Evolutionary conservation across 257 asterid genomes (phyloP).

Genomic region (Salvia rosmarinus): DNA sequence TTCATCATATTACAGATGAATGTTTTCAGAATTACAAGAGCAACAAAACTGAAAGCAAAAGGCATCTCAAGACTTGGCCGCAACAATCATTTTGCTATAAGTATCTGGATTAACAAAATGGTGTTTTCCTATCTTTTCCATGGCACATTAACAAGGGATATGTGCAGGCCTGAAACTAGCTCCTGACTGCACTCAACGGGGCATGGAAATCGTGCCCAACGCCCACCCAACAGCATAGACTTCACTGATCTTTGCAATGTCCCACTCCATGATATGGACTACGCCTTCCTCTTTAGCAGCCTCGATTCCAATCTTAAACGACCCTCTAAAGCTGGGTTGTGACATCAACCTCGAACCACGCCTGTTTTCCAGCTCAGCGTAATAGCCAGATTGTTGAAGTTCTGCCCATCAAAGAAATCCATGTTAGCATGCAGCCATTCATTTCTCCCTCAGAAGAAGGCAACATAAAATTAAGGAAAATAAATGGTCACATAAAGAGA

Average conservation of each 20-base stretch:
- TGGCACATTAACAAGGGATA: conserved; percentile 5
- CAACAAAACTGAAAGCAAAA: conserved; percentile 16
- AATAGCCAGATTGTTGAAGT: conserved; percentile 28
- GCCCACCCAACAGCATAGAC: conserved; percentile 64
- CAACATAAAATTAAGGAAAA: background rate
- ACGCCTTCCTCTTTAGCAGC: conserved; percentile 24
- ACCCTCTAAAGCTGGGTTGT: conserved; percentile 28
- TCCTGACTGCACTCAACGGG: conserved; percentile 17
- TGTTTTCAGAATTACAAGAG: conserved; percentile 20
- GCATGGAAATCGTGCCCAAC: background rate
- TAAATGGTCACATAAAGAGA: background rate
- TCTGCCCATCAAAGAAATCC: conserved; percentile 43
- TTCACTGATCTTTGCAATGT: conserved; percentile 37
- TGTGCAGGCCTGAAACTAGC: conserved; percentile 3
- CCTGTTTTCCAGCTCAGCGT: conserved; percentile 16
- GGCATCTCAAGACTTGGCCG: background rate
- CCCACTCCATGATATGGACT: conserved; percentile 35
- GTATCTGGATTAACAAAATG: background rate
- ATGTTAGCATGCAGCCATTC: conserved; percentile 18
- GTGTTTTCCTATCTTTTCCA: background rate
- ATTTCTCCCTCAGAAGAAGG: background rate
- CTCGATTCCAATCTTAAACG: conserved; percentile 20
- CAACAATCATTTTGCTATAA: background rate
- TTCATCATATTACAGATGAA: conserved; percentile 10
- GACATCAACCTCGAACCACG: conserved; percentile 8